Evolutionary conservation across 1,139 yeast species (phyloP).

Genomic region (Hansenula sp.): DNA sequence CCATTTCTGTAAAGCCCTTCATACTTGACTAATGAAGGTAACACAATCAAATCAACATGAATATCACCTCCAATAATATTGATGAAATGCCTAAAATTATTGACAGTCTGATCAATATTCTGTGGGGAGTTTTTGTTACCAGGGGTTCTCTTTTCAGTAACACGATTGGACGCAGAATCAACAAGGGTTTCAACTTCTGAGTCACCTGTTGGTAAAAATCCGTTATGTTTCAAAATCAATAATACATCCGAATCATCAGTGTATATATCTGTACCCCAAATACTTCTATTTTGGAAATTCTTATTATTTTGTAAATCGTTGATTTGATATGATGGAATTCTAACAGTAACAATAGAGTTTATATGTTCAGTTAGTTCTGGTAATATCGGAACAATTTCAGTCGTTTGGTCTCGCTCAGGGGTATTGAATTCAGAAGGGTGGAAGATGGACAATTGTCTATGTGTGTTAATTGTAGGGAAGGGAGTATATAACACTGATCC

Average conservation of each 20-base stretch:
- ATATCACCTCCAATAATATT: constrained; percentile 42
- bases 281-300: constrained; percentile 44
- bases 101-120: constrained; percentile 26
- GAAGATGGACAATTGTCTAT: constrained; percentile 23
- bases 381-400: constrained; percentile 32
- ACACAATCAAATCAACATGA: constrained; percentile 61
- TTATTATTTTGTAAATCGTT: constrained; percentile 20
- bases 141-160: constrained; percentile 26
- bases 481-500: constrained; percentile 65
- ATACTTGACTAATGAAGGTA: constrained; percentile 66
- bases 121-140: constrained; percentile 28
- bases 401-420: constrained; percentile 3
- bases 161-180: background rate
- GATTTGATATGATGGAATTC: constrained; percentile 48
- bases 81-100: constrained; percentile 22
- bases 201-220: constrained; percentile 49
- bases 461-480: constrained; percentile 37
- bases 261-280: constrained; percentile 93
- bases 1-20: constrained; percentile 64
- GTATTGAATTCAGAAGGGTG: background rate
- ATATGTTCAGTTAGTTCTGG: constrained; percentile 45
- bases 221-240: constrained; percentile 70
- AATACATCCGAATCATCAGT: constrained; percentile 91
- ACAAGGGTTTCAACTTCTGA: constrained; percentile 23
- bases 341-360: constrained; percentile 59